phyloP scores from a whole-genome alignment of 2,329 filamentous ascomycete genomes.

The Aspergillus ruber region DNA sequence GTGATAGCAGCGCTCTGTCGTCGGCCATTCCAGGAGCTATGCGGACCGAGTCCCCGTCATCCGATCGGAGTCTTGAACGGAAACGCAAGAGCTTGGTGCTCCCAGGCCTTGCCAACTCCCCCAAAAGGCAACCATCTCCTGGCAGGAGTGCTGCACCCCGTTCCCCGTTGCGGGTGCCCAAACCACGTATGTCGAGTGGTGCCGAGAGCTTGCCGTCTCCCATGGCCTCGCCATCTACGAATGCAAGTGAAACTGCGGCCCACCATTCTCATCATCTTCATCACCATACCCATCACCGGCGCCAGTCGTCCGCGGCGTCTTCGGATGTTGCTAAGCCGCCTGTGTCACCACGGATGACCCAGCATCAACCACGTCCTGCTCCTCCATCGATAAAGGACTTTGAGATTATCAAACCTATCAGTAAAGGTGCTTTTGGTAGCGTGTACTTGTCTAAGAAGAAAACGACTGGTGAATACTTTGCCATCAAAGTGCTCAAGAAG shows the following conservation, averaged over 20 bases:
- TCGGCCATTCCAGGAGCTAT: slow-evolving; percentile 65
- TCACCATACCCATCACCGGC: slow-evolving; percentile 60
- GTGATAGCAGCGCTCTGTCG: slow-evolving; percentile 82
- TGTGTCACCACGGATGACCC: slow-evolving; percentile 72
- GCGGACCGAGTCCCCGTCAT: slow-evolving; percentile 82
- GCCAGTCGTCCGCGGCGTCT: slow-evolving; percentile 85
- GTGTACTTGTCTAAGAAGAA: slow-evolving; percentile 99
- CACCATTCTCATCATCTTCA: slow-evolving; percentile 53
- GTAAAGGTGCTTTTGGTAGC: slow-evolving; percentile 95
- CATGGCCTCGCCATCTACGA: slow-evolving; percentile 80
- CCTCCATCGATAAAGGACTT: slow-evolving; percentile 98
- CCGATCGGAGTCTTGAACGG: slow-evolving; percentile 76
- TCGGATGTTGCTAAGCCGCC: slow-evolving; percentile 64
- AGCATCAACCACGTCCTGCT: slow-evolving; percentile 78
- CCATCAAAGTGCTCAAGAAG: slow-evolving; percentile 97
- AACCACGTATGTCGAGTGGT: slow-evolving; percentile 61
- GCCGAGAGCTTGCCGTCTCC: slow-evolving; percentile 64
- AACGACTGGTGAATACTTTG: slow-evolving; percentile 95
- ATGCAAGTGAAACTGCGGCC: slow-evolving; percentile 61
- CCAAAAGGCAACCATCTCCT: slow-evolving; percentile 81
- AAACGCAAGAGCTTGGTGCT: slow-evolving; percentile 84
- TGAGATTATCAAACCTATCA: slow-evolving; percentile 98
- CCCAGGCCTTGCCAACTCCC: slow-evolving; percentile 65
- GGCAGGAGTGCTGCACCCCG: slow-evolving; percentile 68
- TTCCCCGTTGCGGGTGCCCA: slow-evolving; percentile 78